phyloP scores from a whole-genome alignment of 495 filamentous ascomycete genomes.

The Lophiostoma macrostomum region DNA sequence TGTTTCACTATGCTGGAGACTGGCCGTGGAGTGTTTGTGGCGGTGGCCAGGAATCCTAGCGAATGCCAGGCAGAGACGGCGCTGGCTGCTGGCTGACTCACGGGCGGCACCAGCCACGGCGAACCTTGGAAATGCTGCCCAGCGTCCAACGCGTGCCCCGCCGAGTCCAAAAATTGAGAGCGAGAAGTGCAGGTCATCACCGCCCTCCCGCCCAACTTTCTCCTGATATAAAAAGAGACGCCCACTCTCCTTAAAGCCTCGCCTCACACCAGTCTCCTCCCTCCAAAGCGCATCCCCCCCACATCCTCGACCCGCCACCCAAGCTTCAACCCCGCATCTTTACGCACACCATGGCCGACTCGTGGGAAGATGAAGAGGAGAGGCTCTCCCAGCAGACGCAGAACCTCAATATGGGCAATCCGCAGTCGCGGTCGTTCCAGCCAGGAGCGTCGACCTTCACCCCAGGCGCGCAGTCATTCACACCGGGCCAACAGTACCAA shows the following conservation, averaged over 20 bases:
- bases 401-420: constrained; percentile 64
- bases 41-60: constrained; percentile 6
- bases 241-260: not conserved
- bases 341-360: constrained; percentile 68
- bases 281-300: not conserved
- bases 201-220: not conserved
- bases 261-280: not conserved
- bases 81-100: too few relatives aligned
- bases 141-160: constrained; percentile 1
- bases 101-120: constrained; percentile 24
- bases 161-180: not conserved
- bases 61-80: constrained; percentile 6
- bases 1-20: not conserved
- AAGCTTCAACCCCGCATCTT: constrained; percentile 1
- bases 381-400: constrained; percentile 76
- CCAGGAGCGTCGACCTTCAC: constrained; percentile 79
- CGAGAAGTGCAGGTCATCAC: not conserved
- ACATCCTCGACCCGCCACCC: not conserved
- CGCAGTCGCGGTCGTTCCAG: constrained; percentile 57
- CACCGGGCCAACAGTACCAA: constrained; percentile 62
- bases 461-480: constrained; percentile 72
- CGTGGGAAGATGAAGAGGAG: constrained; percentile 95
- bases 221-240: not conserved
- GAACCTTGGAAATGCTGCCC: too few relatives aligned
- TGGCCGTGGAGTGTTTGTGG: constrained; percentile 1